These are phyloP conservation scores for Fagopyrum homotropicum DNA, from an alignment of 148 eudicot species.

Conservation along the genomic window DNA sequence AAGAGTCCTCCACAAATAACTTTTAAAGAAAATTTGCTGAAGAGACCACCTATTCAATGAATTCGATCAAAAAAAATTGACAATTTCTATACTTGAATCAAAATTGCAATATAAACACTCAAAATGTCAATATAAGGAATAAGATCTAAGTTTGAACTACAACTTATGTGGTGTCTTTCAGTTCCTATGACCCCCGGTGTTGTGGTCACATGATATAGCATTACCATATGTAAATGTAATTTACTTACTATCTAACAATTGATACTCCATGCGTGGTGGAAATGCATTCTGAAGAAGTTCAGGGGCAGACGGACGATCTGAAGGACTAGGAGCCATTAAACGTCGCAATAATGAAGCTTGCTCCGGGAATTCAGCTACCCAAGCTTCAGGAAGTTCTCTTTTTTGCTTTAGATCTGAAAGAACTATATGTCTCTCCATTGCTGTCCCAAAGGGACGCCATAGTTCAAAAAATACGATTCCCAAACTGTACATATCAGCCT, in stretches of 20 bases:
- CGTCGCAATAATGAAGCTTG: conserved; percentile 65
- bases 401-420: conserved; percentile 82
- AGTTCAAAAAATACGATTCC: conserved; percentile 91
- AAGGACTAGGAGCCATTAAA: conserved; percentile 80
- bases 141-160: no score
- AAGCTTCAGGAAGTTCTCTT: conserved; percentile 65
- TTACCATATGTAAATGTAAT: not conserved
- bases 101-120: not conserved
- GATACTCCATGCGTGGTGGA: conserved; percentile 94
- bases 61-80: not conserved
- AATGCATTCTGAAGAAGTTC: conserved; percentile 87
- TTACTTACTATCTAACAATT: conserved; percentile 75
- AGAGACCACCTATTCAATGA: not conserved
- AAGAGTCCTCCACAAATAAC: not conserved
- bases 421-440: conserved; percentile 88
- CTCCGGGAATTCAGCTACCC: conserved; percentile 83
- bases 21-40: not conserved
- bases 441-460: conserved; percentile 93
- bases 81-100: not conserved
- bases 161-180: not conserved
- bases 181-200: not conserved
- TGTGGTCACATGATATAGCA: not conserved
- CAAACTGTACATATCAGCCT: conserved; percentile 98
- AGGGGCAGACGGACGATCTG: conserved; percentile 87
- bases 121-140: not conserved